Evolutionary conservation across 768 basidiomycete species (phyloP).

Genomic region (Leccinum barrowsii): DNA sequence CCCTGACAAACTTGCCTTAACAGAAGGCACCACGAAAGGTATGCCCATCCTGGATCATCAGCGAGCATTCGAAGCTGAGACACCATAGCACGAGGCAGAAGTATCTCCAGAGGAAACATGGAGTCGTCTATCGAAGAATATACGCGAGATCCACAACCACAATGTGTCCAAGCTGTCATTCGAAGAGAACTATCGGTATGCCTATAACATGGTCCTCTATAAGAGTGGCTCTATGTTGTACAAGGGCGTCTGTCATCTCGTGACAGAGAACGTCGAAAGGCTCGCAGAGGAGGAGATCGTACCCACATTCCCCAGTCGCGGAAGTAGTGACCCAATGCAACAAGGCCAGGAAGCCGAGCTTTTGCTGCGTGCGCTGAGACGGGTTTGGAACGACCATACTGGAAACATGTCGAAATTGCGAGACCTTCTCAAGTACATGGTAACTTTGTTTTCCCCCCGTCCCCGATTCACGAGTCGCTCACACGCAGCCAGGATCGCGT

Average conservation of each 20-base stretch:
- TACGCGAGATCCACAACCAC: slow-evolving; percentile 92
- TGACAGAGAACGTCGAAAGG: slow-evolving; percentile 77
- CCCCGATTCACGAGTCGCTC: slow-evolving; percentile 8
- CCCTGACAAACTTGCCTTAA: slow-evolving; percentile 16
- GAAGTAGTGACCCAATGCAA: slow-evolving; percentile 63
- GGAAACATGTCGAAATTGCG: slow-evolving; percentile 84
- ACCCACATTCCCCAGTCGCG: slow-evolving; percentile 79
- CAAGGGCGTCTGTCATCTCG: slow-evolving; percentile 74
- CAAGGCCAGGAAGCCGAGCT: slow-evolving; percentile 81
- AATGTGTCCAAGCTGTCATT: slow-evolving; percentile 86
- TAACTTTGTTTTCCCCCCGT: slow-evolving; percentile 33
- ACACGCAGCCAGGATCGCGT: slow-evolving; percentile 73
- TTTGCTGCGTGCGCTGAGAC: slow-evolving; percentile 75
- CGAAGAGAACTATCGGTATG: slow-evolving; percentile 92
- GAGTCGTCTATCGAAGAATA: slow-evolving; percentile 76
- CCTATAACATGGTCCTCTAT: slow-evolving; percentile 90
- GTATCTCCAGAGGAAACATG: slow-evolving; percentile 84
- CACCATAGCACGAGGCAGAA: slow-evolving; percentile 62
- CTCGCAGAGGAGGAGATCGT: slow-evolving; percentile 75
- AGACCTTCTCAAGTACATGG: slow-evolving; percentile 96
- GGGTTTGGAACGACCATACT: slow-evolving; percentile 92
- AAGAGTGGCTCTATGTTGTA: slow-evolving; percentile 85
- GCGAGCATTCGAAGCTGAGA: background rate
- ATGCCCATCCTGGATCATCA: slow-evolving; percentile 10
- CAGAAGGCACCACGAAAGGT: slow-evolving; percentile 50